A percentile compares a stretch with the other conserved stretches of the same genome.
phyloP scores from a whole-genome alignment of 805 yeast genomes.

The Yarrowia sp. region DNA sequence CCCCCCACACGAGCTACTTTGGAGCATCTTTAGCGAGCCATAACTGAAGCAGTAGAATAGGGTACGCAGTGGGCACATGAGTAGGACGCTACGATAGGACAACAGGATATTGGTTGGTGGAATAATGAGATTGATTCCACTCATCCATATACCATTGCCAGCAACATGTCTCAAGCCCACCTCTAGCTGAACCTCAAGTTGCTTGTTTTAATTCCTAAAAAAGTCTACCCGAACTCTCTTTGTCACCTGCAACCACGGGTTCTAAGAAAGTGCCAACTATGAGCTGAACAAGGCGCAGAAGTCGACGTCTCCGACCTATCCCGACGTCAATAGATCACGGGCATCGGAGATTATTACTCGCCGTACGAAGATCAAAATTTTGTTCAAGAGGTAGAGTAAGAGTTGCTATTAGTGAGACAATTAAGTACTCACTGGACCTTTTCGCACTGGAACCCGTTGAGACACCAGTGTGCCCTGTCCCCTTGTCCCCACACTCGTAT shows the following conservation, averaged over 20 bases:
- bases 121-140: too few relatives aligned
- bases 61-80: too few relatives aligned
- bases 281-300: background rate
- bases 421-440: too few relatives aligned
- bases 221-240: background rate
- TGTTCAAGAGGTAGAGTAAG: too few relatives aligned
- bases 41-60: too few relatives aligned
- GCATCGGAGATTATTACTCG: background rate
- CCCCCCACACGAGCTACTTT: background rate
- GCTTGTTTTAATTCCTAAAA: background rate
- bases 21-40: background rate
- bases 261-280: background rate
- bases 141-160: too few relatives aligned
- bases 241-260: constrained; percentile 7
- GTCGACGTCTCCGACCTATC: background rate
- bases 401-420: background rate
- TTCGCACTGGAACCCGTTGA: too few relatives aligned
- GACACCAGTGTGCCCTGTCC: too few relatives aligned
- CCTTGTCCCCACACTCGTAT: background rate
- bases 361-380: background rate
- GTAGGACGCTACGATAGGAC: too few relatives aligned
- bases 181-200: background rate
- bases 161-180: background rate
- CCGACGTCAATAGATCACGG: background rate
- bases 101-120: too few relatives aligned